A percentile compares a stretch with the other conserved stretches of the same genome.
Conservation (phyloP, 148 eudicot genomes). For the Nyssa sinensis region DNA sequence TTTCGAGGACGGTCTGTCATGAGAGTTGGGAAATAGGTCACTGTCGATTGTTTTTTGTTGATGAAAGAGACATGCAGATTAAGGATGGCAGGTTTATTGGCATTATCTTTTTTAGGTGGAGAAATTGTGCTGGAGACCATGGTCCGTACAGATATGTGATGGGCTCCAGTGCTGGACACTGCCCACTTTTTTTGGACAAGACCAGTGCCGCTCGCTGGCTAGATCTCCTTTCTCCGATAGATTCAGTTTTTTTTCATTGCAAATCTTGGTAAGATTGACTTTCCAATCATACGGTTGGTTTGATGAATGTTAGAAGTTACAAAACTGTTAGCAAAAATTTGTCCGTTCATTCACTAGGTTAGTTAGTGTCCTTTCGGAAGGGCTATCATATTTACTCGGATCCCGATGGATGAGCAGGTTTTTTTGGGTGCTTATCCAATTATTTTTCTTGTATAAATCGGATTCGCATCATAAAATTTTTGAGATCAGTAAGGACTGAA, state of each 20-base stretch:
- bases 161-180: not conserved
- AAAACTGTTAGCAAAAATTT: no score
- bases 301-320: no score
- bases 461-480: not conserved
- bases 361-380: not conserved
- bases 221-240: not conserved
- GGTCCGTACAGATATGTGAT: not conserved
- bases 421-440: constrained; percentile 37
- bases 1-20: not conserved
- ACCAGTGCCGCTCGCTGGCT: not conserved
- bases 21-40: not conserved
- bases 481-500: not conserved
- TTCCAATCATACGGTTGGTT: no score
- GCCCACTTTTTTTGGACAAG: not conserved
- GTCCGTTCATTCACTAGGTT: not conserved
- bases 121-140: not conserved
- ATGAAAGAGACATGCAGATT: constrained; percentile 5
- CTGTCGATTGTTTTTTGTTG: not conserved
- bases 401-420: constrained; percentile 29
- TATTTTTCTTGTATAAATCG: constrained; percentile 16
- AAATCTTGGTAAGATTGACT: not conserved
- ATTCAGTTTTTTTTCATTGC: not conserved
- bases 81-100: not conserved
- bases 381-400: not conserved
- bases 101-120: constrained; percentile 1